Conservation (phyloP, 495 filamentous ascomycete genomes). For the Xylaria castorea region DNA sequence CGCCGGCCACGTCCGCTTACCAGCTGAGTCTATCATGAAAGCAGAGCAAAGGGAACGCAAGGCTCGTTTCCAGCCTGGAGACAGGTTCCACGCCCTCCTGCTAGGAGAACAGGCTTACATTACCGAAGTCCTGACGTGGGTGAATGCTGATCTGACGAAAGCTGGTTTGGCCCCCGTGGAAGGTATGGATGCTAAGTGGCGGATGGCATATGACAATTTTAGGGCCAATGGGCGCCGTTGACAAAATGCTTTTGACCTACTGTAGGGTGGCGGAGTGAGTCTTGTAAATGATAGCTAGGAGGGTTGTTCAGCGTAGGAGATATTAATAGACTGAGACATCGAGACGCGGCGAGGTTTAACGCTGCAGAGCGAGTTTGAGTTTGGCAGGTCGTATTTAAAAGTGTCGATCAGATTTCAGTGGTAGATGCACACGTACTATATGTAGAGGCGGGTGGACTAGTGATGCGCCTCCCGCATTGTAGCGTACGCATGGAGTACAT, state of each 20-base stretch:
- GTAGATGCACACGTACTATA: background rate
- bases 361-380: slow-evolving; percentile 13
- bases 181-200: slow-evolving; percentile 38
- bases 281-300: background rate
- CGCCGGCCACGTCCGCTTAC: slow-evolving; percentile 58
- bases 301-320: background rate
- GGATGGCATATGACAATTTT: slow-evolving; percentile 29
- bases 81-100: slow-evolving; percentile 37
- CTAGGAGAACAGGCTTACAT: slow-evolving; percentile 36
- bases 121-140: slow-evolving; percentile 35
- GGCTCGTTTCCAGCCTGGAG: slow-evolving; percentile 32
- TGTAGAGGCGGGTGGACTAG: slow-evolving; percentile 1
- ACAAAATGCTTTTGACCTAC: background rate
- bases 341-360: background rate
- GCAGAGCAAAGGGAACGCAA: slow-evolving; percentile 56
- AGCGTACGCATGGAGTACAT: too few relatives aligned
- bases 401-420: background rate
- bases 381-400: background rate
- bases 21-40: slow-evolving; percentile 54
- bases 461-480: slow-evolving; percentile 13
- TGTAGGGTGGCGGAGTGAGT: slow-evolving; percentile 14
- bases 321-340: slow-evolving; percentile 15
- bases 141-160: slow-evolving; percentile 33
- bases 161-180: slow-evolving; percentile 33
- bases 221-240: slow-evolving; percentile 24